Conservation (phyloP, 2,329 filamentous ascomycete species). For the Talaromyces sp. region DNA sequence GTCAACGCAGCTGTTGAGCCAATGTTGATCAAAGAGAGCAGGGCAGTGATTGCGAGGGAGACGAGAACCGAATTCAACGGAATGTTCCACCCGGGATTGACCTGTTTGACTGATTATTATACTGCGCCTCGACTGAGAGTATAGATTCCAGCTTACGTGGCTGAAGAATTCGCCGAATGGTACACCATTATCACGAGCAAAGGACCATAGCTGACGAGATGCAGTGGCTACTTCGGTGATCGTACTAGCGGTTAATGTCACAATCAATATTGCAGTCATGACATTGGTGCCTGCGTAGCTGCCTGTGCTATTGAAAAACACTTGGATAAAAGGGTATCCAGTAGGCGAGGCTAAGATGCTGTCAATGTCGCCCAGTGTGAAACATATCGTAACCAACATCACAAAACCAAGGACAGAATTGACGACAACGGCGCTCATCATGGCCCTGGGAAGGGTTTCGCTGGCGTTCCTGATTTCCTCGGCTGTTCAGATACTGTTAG, state of each 20-base stretch:
- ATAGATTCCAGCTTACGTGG: conserved; percentile 29
- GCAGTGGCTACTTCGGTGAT: conserved; percentile 57
- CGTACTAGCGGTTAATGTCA: conserved; percentile 49
- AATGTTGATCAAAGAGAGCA: conserved; percentile 52
- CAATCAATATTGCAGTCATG: conserved; percentile 50
- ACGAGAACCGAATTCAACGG: conserved; percentile 49
- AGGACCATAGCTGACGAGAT: conserved; percentile 56
- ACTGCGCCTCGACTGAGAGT: not conserved
- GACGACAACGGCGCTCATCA: conserved; percentile 49
- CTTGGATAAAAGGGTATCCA: conserved; percentile 57
- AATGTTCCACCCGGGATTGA: conserved; percentile 39
- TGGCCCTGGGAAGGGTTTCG: conserved; percentile 49
- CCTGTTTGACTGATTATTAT: conserved; percentile 23
- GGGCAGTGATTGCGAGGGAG: conserved; percentile 41
- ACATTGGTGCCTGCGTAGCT: conserved; percentile 49
- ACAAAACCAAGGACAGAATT: conserved; percentile 54
- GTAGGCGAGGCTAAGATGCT: conserved; percentile 45
- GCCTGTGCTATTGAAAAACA: conserved; percentile 53
- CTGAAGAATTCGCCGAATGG: conserved; percentile 39
- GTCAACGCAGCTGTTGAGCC: conserved; percentile 45
- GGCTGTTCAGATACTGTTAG: conserved; percentile 24
- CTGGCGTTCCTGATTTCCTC: conserved; percentile 48
- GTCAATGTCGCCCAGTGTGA: conserved; percentile 52
- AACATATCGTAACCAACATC: conserved; percentile 54
- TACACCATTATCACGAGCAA: conserved; percentile 43